Evolutionary conservation across 129 eudicot species (phyloP), one percentile per base, ranked within the genome.

Genomic region (Scalesia atractyloides): DNA sequence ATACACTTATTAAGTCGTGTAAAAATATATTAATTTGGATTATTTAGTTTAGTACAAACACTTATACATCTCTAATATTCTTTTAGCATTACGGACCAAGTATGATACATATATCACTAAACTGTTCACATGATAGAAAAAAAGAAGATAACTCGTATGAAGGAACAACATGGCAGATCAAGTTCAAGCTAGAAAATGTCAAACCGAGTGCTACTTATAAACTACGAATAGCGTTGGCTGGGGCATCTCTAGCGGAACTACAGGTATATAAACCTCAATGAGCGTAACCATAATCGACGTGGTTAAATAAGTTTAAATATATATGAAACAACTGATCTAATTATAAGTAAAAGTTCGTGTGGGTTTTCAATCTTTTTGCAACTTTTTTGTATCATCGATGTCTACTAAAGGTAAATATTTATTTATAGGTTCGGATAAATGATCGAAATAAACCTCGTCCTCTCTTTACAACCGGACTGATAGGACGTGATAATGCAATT

Each of bases 111-210:
- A n/a, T 5, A 1, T 15, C 7, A 36, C 43, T 72, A 11, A 11
- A 26, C 62, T 51, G 5, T 58, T 26, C 9, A n/a, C 3, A 41
- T 44, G 46, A 9, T 60, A 89, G 92, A 70, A 92, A 80, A 77
- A 82, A 61, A 49, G 80, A 73, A 51, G 91, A 87, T 14, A 84
- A 87, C 9, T 78, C 86, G 9, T 89, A 81, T 36, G 78, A 77
- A 82, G 93, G 88, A 73, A 92, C 96, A 7, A 92, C 98, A 33
- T 92, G 98, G 98, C 91, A 89, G 74, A 80, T 92, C 67, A 92
- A 87, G 81, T 92, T 89, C 85, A 82, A 77, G 81, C 80, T 89
- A 5, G 88, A 83, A 10, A 22, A 68, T 10, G 63, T 85, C 57
- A 66, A 85, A 20, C 66, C 39, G 1, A 73, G 34, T 33, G 73